Evolutionary conservation across 1,139 yeast genomes (phyloP), one percentile per base, ranked within the genome.

Genomic region (Hyphopichia fennica): DNA sequence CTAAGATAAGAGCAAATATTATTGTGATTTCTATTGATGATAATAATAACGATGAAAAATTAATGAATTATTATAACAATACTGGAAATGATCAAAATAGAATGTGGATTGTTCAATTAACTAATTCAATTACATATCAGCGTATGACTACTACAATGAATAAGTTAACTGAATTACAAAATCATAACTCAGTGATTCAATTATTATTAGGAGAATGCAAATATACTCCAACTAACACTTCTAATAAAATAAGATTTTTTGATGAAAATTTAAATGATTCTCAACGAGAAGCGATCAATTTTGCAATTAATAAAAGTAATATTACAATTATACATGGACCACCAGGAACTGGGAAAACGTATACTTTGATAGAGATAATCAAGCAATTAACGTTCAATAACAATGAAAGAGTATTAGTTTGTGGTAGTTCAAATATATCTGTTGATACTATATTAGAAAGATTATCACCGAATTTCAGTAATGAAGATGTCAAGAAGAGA

Each of bases 401-500:
- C 29, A 81, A 82, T 8, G 83, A 86, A 50, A 70, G 93, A 40
- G 84, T 93, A 0, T 68, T 93, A 34, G 95, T 93, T 0, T 91
- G 98, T 65, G 98, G 97, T 0, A 96, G 98, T 0, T 91, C 98
- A 0, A 93, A 93, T 58, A 84, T 90, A n/a, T 83, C 97, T 0
- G 96, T 90, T 0, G 98, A 93, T 61, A 93, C 96, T 0, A 87
- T 93, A 25, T 64, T 90, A 39, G 98, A 91, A 58, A 69, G 97
- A 46, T 63, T 91, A 20, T 75, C 82, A n/a, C 65, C 68, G 1
- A 52, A 49, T 4, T 69, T 69, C 45, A 50, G 44, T 5, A 9
- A 3, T 11, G 48, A 36, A 3, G 38, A 36, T 4, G 19, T 38
- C 2, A 41, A 43, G 9, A 54, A 46, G 32, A 54, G 52, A 41